Conservation (phyloP, 257 asterid genomes). For the Nicotiana undulata region DNA sequence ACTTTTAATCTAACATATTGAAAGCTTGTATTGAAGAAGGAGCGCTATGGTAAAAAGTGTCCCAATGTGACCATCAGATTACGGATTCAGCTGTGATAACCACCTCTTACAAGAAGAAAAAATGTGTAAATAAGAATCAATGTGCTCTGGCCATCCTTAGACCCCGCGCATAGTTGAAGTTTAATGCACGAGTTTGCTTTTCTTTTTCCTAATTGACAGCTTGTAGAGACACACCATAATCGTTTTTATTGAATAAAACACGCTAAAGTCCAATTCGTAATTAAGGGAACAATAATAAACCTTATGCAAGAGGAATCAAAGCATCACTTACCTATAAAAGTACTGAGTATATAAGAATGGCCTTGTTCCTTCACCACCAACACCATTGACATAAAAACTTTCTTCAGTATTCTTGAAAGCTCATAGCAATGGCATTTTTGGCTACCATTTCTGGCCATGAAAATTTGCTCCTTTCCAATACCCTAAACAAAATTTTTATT, state of each 20-base stretch:
- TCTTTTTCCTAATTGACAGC: background rate
- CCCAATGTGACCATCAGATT: too few species aligned
- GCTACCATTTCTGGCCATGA: constrained; percentile 19
- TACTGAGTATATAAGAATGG: background rate
- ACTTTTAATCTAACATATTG: background rate
- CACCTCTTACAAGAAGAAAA: too few species aligned
- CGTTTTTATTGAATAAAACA: too few species aligned
- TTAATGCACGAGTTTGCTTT: too few species aligned
- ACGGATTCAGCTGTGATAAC: too few species aligned
- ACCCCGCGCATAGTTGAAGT: too few species aligned
- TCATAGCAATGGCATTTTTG: constrained; percentile 35
- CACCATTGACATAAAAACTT: background rate
- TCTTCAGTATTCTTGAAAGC: background rate
- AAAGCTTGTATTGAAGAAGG: too few species aligned
- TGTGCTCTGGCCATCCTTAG: too few species aligned
- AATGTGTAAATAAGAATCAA: too few species aligned
- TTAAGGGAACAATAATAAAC: background rate
- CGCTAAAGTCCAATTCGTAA: background rate
- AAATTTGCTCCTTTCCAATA: constrained; percentile 13
- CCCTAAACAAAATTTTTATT: background rate
- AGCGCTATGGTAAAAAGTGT: too few species aligned
- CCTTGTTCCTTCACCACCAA: background rate
- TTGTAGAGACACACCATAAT: background rate
- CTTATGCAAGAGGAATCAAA: background rate
- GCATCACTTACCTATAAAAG: background rate